A percentile compares a stretch with the other conserved stretches of the same genome.
phyloP scores from a whole-genome alignment of 257 asterid genomes.

The Nicotiana noctiflora region DNA sequence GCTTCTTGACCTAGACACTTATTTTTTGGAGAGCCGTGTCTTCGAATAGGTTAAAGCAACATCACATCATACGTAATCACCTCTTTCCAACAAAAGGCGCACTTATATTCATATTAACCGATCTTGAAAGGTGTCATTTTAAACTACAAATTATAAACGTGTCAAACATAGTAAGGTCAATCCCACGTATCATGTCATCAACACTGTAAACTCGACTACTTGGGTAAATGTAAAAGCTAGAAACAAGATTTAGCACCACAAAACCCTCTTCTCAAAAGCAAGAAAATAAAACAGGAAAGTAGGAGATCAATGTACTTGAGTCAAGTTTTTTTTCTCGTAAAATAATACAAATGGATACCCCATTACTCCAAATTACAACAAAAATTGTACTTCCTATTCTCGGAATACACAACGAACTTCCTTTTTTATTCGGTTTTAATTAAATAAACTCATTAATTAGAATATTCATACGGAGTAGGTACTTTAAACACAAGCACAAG shows the following conservation, averaged over 20 bases:
- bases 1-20: accelerated
- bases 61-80: accelerated
- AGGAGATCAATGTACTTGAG: background rate
- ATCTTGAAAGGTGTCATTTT: background rate
- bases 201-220: background rate
- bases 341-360: background rate
- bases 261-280: slow-evolving; percentile 6
- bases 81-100: too few species aligned
- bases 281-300: slow-evolving; percentile 3
- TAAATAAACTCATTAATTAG: background rate
- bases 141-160: slow-evolving; percentile 1
- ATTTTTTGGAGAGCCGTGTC: accelerated
- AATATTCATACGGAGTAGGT: slow-evolving; percentile 12
- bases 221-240: background rate
- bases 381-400: slow-evolving; percentile 32
- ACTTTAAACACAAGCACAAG: slow-evolving; percentile 21
- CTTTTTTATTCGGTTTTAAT: background rate
- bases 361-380: background rate
- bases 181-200: background rate
- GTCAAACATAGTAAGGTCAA: slow-evolving; percentile 9
- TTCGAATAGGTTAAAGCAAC: too few species aligned
- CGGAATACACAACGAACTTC: slow-evolving; percentile 33
- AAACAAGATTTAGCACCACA: background rate
- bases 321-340: background rate
- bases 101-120: too few species aligned